phyloP scores from a whole-genome alignment of 179 eudicot species.

The Silene vulgaris region DNA sequence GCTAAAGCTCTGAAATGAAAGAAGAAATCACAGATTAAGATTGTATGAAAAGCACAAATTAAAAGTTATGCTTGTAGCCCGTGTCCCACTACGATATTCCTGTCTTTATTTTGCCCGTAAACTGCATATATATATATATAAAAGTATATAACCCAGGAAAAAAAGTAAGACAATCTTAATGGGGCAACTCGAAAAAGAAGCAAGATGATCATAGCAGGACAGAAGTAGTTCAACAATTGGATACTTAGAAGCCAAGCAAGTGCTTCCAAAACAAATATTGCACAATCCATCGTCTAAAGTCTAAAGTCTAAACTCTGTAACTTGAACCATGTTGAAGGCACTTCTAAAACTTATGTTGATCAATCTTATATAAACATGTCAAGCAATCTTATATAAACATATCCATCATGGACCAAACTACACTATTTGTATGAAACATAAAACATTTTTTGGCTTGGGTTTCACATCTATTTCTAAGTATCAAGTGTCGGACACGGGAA shows the following conservation, averaged over 20 bases:
- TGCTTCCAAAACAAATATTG: neutral
- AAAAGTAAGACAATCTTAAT: neutral
- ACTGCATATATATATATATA: neutral
- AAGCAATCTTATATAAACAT: no score
- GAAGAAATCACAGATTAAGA: neutral
- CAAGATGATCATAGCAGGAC: neutral
- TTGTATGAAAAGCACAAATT: neutral
- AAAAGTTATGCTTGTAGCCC: neutral
- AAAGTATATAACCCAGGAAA: neutral
- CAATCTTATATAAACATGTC: neutral
- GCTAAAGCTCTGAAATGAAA: slow-evolving; percentile 29
- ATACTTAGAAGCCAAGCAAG: neutral
- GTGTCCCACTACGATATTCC: neutral
- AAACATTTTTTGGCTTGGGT: neutral
- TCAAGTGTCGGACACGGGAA: neutral
- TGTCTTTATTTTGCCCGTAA: neutral
- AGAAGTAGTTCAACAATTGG: neutral
- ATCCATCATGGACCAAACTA: no score
- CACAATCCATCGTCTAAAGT: neutral
- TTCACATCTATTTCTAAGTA: neutral
- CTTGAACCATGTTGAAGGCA: neutral
- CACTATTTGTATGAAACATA: no score
- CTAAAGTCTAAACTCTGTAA: neutral
- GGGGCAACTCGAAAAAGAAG: neutral
- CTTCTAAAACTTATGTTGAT: neutral